Percentiles rank a stretch among this genome's conserved stretches.
Conservation (phyloP, 225 moss, liverwort and hornwort genomes). For the Thuidium tamariscinum region DNA sequence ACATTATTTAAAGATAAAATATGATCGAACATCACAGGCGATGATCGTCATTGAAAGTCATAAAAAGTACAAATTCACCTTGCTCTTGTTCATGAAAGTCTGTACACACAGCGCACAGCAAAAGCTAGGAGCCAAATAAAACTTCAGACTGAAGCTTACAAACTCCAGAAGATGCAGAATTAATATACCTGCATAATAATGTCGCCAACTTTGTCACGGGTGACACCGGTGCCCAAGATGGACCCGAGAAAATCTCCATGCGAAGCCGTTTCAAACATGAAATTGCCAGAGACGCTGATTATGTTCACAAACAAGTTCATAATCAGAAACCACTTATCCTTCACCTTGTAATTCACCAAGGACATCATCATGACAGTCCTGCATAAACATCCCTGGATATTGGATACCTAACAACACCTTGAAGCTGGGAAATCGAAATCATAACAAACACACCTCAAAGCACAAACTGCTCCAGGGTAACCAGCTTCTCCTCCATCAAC, state of each 20-base stretch:
- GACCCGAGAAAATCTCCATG: constrained; percentile 94
- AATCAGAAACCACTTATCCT: not conserved
- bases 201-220: constrained; percentile 93
- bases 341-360: not conserved
- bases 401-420: not conserved
- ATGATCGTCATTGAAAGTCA: not conserved
- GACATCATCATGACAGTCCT: not conserved
- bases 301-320: not conserved
- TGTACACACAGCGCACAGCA: not conserved
- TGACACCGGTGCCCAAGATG: constrained; percentile 73
- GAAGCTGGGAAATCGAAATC: not conserved
- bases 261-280: constrained; percentile 69
- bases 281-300: constrained; percentile 72
- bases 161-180: constrained; percentile 4
- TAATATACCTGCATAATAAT: constrained; percentile 59
- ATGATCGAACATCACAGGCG: not conserved
- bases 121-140: not conserved
- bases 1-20: not conserved
- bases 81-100: not conserved
- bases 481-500: constrained; percentile 45
- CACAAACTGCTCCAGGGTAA: constrained; percentile 66
- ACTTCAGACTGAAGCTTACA: not conserved
- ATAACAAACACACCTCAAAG: constrained; percentile 45
- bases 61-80: not conserved
- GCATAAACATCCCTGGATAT: not conserved